Evolutionary conservation across 805 yeast genomes (phyloP).

Genomic region (Wilhelminamyces savonicus): DNA sequence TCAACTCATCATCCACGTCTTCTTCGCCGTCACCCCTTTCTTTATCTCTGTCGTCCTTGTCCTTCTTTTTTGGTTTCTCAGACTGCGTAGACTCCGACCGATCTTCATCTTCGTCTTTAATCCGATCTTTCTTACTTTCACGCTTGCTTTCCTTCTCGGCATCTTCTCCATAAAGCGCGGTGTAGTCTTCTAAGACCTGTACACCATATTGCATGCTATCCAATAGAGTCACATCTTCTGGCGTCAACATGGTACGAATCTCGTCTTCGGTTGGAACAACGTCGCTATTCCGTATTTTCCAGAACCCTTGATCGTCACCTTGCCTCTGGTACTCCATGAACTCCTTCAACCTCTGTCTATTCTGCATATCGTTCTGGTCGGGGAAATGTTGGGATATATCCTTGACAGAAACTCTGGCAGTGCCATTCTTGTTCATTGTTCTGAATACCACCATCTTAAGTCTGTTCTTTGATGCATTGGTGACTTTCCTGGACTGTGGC

Average conservation of each 20-base stretch:
- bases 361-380: constrained; percentile 96
- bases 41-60: constrained; percentile 14
- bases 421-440: constrained; percentile 68
- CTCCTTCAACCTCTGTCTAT: constrained; percentile 89
- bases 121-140: constrained; percentile 24
- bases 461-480: constrained; percentile 86
- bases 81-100: too few species aligned
- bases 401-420: constrained; percentile 70
- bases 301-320: constrained; percentile 90
- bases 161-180: constrained; percentile 41
- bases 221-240: constrained; percentile 82
- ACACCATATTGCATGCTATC: constrained; percentile 96
- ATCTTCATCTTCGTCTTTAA: constrained; percentile 31
- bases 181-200: constrained; percentile 77
- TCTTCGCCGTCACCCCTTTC: constrained; percentile 35
- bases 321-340: constrained; percentile 96
- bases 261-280: constrained; percentile 70
- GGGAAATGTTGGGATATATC: constrained; percentile 93
- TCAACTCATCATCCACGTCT: constrained; percentile 73
- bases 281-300: constrained; percentile 70
- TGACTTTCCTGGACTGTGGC: constrained; percentile 93
- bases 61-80: constrained; percentile 11
- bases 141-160: constrained; percentile 20
- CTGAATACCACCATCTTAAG: constrained; percentile 91
- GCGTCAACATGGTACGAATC: constrained; percentile 76